phyloP scores from a whole-genome alignment of 768 basidiomycete genomes.

The Mycena alexandri region DNA sequence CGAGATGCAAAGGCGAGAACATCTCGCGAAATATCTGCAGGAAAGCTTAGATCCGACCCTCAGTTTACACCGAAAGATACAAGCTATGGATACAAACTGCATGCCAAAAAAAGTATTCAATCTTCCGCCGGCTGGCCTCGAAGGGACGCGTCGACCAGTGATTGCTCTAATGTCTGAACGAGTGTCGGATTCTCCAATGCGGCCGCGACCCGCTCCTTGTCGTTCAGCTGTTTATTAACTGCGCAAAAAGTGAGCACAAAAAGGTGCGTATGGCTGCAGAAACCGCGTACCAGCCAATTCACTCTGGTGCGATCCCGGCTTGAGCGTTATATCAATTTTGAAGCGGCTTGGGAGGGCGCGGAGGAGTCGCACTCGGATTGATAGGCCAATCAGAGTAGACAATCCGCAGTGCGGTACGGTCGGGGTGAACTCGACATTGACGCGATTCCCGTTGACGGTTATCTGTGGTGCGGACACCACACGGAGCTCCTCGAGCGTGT shows the following conservation, averaged over 20 bases:
- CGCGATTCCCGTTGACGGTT: conserved; percentile 64
- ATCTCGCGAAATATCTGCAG: no score
- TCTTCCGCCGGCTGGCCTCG: conserved; percentile 42
- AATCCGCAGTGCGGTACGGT: conserved; percentile 98
- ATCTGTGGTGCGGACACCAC: conserved; percentile 95
- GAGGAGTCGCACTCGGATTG: conserved; percentile 92
- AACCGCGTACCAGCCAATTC: conserved; percentile 80
- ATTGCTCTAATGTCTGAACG: conserved; percentile 87
- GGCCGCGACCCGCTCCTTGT: conserved; percentile 98
- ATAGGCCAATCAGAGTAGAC: conserved; percentile 97
- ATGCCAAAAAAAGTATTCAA: conserved; percentile 17
- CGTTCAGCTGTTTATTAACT: conserved; percentile 99
- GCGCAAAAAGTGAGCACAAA: neutral
- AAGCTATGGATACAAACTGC: conserved; percentile 39
- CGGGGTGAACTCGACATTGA: conserved; percentile 94
- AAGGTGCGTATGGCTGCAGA: neutral
- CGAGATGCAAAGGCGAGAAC: no score
- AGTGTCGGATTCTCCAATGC: conserved; percentile 93
- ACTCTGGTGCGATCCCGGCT: conserved; percentile 96
- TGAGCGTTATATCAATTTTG: conserved; percentile 94
- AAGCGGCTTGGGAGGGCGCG: conserved; percentile 92
- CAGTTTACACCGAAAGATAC: conserved; percentile 22
- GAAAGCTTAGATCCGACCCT: no score
- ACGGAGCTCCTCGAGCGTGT: conserved; percentile 92
- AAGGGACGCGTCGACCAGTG: conserved; percentile 53